phyloP scores from a whole-genome alignment of 805 yeast species.

The Saturnispora zaruensis region DNA sequence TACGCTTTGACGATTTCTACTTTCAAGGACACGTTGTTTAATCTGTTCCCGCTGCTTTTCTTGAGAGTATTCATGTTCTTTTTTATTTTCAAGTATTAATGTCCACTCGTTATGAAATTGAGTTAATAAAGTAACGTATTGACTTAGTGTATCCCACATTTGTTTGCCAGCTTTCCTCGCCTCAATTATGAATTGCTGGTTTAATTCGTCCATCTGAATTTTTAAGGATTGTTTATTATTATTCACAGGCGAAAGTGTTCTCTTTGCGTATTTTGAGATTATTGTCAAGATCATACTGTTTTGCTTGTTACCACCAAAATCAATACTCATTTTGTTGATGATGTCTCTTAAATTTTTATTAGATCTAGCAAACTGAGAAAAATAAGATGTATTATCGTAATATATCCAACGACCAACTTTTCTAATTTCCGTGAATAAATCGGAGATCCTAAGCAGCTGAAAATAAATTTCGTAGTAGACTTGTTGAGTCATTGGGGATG shows the following conservation, averaged over 20 bases:
- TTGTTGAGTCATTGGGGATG: conserved; percentile 15
- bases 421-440: conserved; percentile 39
- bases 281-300: conserved; percentile 42
- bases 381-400: conserved; percentile 37
- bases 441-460: conserved; percentile 39
- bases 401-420: conserved; percentile 40
- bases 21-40: conserved; percentile 18
- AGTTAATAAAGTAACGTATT: conserved; percentile 22
- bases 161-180: conserved; percentile 36
- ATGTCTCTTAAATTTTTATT: conserved; percentile 22
- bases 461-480: conserved; percentile 32
- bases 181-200: conserved; percentile 21
- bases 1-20: conserved; percentile 12
- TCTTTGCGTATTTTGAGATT: conserved; percentile 39
- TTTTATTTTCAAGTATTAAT: conserved; percentile 21
- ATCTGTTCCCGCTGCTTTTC: conserved; percentile 22
- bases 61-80: conserved; percentile 36
- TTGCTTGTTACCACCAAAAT: conserved; percentile 36
- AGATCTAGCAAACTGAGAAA: conserved; percentile 29
- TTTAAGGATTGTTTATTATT: conserved; percentile 3
- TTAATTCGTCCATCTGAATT: conserved; percentile 5
- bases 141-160: conserved; percentile 25
- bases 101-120: conserved; percentile 36
- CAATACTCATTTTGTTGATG: conserved; percentile 18
- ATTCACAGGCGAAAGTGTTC: conserved; percentile 16